Evolutionary conservation across 345 rosid species (phyloP).

Genomic region (Bruguiera parviflora): DNA sequence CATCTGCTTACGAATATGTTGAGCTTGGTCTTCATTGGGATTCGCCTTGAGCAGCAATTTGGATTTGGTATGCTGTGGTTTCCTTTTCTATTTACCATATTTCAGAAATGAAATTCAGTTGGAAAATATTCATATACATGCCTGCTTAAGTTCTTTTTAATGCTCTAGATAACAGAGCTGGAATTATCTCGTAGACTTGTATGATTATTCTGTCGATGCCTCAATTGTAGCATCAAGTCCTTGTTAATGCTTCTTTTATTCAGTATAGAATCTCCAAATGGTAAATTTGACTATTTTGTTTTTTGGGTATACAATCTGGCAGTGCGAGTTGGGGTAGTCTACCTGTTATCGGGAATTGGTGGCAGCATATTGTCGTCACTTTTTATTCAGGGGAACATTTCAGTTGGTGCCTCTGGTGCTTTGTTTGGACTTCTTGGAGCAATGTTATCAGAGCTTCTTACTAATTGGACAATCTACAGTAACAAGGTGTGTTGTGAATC

Average conservation of each 20-base stretch:
- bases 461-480: constrained; percentile 81
- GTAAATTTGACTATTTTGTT: neutral
- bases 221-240: neutral
- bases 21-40: constrained; percentile 79
- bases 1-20: constrained; percentile 86
- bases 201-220: neutral
- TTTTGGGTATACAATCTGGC: constrained; percentile 19
- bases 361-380: constrained; percentile 78
- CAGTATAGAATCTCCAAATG: neutral
- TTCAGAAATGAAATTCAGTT: neutral
- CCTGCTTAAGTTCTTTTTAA: neutral
- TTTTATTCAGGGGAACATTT: constrained; percentile 59
- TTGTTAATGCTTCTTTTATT: neutral
- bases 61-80: constrained; percentile 63
- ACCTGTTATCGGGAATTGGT: constrained; percentile 77
- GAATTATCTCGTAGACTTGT: neutral
- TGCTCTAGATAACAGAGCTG: neutral
- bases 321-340: constrained; percentile 75
- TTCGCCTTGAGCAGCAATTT: constrained; percentile 91
- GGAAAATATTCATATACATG: neutral
- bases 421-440: constrained; percentile 97
- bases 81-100: neutral
- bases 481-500: constrained; percentile 52
- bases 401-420: constrained; percentile 99
- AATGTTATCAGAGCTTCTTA: constrained; percentile 84